Base-by-base conservation (phyloP, 192 early-diverging fungal genomes). In the Dissophora ornata region DNA sequence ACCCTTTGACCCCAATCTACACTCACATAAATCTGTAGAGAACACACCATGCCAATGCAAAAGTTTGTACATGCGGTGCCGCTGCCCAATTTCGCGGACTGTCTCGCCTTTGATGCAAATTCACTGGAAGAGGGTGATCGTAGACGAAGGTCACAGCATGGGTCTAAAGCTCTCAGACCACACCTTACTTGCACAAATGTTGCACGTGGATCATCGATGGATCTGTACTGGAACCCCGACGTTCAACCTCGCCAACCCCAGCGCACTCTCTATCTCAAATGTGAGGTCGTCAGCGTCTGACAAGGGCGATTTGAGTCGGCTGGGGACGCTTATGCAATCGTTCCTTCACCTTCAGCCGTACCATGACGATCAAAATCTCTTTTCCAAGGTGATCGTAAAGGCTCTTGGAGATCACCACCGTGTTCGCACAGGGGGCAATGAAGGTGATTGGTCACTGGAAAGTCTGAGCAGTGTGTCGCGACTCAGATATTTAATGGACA, bases 101-200 rank as follows among this genome's bases (percentile, higher is more conserved):
- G 68, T 84, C 16, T 92, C 92, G 2, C 92, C 94, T 22, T 71
- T 95, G 5, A 82, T 90, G 40, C 82, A 86, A 21, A 81, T 96
- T 2, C 87, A 87, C 19, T 96, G 92, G 91, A 87, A 92, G 54
- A 80, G 94, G 21, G 58, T 96, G 22, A 90, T 96, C 56, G 89
- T 94, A 12, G 94, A 96, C 57, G 94, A 96, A 57, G 94, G 94
- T 8, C 92, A 94, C 49, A 81, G 83, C 33, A 84, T 95, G 86
- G 84, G 86, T 4, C 54, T 80, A 16, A 82, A 83, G 26, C 51
- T 62, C 19, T 73, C 75, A 58, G 79, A 62, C 62, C 87, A 69
- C 32, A 79, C 82, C 7, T 64, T 83, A 9, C 61, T 91, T 22
- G 88, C 89, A 4, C 69, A 86, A 7, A 80, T 86, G 18, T 78